Percentiles rank a stretch among this genome's conserved stretches.
Evolutionary conservation across 2,329 filamentous ascomycete genomes (phyloP).

Genomic region (Trichophyton mentagrophytes): DNA sequence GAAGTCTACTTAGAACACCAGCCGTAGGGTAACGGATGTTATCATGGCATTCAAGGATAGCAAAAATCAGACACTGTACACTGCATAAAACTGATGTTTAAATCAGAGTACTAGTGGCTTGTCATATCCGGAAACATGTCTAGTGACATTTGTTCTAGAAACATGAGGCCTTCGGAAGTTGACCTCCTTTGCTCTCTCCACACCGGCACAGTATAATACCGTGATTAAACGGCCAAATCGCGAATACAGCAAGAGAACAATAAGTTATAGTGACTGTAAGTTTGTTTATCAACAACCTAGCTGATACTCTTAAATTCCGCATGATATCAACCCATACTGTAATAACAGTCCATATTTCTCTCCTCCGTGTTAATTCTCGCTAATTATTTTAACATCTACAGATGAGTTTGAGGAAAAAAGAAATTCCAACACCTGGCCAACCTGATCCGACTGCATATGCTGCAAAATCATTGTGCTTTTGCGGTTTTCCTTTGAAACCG

Average conservation of each 20-base stretch:
- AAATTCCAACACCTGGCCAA: neutral
- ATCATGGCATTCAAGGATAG: neutral
- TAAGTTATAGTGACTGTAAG: neutral
- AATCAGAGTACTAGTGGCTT: neutral
- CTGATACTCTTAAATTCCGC: neutral
- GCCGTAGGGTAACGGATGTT: neutral
- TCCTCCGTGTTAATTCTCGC: neutral
- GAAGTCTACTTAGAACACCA: neutral
- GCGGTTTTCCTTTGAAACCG: neutral
- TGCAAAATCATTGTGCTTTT: slow-evolving; percentile 6
- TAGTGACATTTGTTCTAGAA: neutral
- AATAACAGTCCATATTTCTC: neutral
- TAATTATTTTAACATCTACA: slow-evolving; percentile 2
- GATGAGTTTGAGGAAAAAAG: neutral
- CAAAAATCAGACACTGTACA: neutral
- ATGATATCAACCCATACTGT: neutral
- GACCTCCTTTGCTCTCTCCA: too few relatives aligned
- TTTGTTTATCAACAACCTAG: neutral
- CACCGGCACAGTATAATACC: too few relatives aligned
- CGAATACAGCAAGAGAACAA: neutral
- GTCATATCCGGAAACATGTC: neutral
- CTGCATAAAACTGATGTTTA: neutral
- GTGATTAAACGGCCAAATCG: too few relatives aligned
- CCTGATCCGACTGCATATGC: slow-evolving; percentile 2
- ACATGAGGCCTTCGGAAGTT: neutral